A percentile compares a stretch with the other conserved stretches of the same genome.
These are phyloP conservation scores for Blastocystis sp. DNA, from an alignment of 352 stramenopile species.

Conservation along the genomic window DNA sequence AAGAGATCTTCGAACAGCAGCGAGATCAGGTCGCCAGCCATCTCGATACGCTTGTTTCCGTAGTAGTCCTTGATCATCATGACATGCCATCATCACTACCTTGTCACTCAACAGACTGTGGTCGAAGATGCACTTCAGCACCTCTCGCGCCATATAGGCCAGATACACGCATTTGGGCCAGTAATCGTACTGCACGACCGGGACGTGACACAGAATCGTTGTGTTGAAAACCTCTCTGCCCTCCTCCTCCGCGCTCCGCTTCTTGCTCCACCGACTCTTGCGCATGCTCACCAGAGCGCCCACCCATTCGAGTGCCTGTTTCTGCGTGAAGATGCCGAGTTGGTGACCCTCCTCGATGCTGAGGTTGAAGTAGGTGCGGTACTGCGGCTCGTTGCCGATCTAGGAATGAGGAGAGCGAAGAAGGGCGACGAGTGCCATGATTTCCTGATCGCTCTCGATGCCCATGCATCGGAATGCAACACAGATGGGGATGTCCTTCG, in stretches of 20 bases:
- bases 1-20: conserved; percentile 98
- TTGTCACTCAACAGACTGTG: conserved; percentile 89
- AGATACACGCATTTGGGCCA: conserved; percentile 96
- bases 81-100: background rate
- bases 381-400: conserved; percentile 89
- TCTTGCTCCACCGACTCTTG: conserved; percentile 74
- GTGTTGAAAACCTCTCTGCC: conserved; percentile 94
- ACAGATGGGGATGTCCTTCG: conserved; percentile 75
- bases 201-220: conserved; percentile 97
- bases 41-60: conserved; percentile 98
- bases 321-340: conserved; percentile 92
- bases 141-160: conserved; percentile 91
- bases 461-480: conserved; percentile 92
- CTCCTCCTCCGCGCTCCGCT: conserved; percentile 82
- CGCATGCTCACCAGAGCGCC: conserved; percentile 70
- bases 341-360: conserved; percentile 93
- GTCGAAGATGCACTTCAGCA: conserved; percentile 83
- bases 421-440: conserved; percentile 88
- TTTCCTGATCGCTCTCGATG: conserved; percentile 96
- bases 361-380: conserved; percentile 90
- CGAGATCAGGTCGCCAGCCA: conserved; percentile 94
- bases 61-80: conserved; percentile 90
- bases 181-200: conserved; percentile 95
- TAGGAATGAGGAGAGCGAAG: conserved; percentile 25
- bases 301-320: conserved; percentile 77